Conservation (phyloP, 176 grass and related monocot genomes). For the Musa itinerans region DNA sequence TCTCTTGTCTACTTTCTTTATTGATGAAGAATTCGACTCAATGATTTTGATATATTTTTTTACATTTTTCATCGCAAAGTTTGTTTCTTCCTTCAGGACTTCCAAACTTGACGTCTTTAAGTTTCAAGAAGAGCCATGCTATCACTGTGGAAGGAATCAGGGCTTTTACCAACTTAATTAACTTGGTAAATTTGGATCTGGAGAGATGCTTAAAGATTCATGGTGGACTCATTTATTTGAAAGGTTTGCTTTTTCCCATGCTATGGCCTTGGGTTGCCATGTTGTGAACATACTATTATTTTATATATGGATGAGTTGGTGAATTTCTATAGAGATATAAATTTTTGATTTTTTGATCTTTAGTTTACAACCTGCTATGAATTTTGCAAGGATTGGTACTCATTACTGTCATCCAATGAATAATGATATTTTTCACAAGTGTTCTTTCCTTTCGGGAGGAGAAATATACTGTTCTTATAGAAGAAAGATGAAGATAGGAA, state of each 20-base stretch:
- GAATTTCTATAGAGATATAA: not conserved
- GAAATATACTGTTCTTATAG: not conserved
- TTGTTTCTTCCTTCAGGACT: constrained; percentile 42
- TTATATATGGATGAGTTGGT: not conserved
- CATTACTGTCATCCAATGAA: too few species aligned
- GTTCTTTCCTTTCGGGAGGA: not conserved
- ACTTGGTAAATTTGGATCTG: constrained; percentile 84
- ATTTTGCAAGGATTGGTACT: too few species aligned
- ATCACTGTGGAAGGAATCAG: constrained; percentile 78
- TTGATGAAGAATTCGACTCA: not conserved
- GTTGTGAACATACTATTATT: not conserved
- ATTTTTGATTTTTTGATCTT: not conserved
- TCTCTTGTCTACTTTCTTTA: constrained; percentile 3
- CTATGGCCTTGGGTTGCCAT: not conserved
- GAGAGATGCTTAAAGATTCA: constrained; percentile 77
- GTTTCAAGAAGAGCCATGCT: constrained; percentile 75
- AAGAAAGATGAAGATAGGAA: not conserved
- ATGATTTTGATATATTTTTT: not conserved
- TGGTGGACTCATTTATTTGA: constrained; percentile 75
- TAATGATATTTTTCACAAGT: too few species aligned
- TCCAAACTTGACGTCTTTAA: constrained; percentile 70
- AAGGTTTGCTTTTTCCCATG: constrained; percentile 45
- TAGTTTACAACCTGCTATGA: not conserved
- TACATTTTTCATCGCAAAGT: constrained; percentile 2
- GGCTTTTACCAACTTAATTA: constrained; percentile 63